Percentiles rank a stretch among this genome's conserved stretches.
These are phyloP conservation scores for Pichia cabralensis DNA, from an alignment of 805 yeast species.

Conservation along the genomic window DNA sequence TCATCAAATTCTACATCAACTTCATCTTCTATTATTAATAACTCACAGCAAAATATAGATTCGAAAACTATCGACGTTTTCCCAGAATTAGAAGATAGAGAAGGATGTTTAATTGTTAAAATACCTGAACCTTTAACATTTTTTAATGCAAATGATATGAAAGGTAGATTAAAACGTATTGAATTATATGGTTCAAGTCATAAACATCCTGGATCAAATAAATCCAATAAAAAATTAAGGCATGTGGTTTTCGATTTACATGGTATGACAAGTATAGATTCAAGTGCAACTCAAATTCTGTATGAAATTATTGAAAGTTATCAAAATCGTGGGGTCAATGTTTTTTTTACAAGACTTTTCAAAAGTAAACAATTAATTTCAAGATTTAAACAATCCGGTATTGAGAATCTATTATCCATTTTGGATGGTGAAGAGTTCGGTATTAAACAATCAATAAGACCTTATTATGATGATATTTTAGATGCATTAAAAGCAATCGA, in stretches of 20 bases:
- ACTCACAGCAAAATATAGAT: too few species aligned
- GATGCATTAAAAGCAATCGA: constrained; percentile 45
- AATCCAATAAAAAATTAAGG: constrained; percentile 32
- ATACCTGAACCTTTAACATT: constrained; percentile 86
- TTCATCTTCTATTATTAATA: too few species aligned
- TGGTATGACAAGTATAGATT: constrained; percentile 75
- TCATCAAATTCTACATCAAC: too few species aligned
- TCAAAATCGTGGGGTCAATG: constrained; percentile 40
- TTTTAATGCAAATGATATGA: constrained; percentile 73
- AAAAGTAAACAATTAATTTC: constrained; percentile 34
- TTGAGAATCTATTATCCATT: constrained; percentile 28
- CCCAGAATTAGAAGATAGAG: constrained; percentile 36
- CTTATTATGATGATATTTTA: constrained; percentile 42
- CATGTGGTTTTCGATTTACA: constrained; percentile 65
- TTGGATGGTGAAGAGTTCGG: constrained; percentile 20
- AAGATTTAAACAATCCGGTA: constrained; percentile 48
- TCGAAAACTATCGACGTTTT: constrained; percentile 1
- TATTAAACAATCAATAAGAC: constrained; percentile 26
- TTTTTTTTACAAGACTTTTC: constrained; percentile 55
- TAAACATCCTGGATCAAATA: constrained; percentile 54
- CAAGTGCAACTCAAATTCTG: constrained; percentile 69
- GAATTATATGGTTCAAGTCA: constrained; percentile 69
- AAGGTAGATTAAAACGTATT: constrained; percentile 53
- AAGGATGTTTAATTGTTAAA: constrained; percentile 68
- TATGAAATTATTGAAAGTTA: constrained; percentile 50